A percentile compares a stretch with the other conserved stretches of the same genome.
Conservation (phyloP, 2,329 filamentous ascomycete species). For the Colletotrichum filicis region DNA sequence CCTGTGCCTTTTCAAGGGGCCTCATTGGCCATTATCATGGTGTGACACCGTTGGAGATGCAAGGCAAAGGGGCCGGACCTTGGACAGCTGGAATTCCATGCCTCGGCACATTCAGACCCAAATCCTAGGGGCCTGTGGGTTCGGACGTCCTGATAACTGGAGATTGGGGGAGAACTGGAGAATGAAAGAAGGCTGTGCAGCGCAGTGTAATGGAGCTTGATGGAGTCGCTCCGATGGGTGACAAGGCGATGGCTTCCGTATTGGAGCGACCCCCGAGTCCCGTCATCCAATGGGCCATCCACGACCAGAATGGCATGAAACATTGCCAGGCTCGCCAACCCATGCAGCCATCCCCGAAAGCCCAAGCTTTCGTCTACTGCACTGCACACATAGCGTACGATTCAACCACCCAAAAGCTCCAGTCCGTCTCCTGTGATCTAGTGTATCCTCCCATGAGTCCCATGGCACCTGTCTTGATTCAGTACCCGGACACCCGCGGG, state of each 20-base stretch:
- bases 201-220: conserved; percentile 16
- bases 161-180: not conserved
- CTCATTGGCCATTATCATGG: conserved; percentile 3
- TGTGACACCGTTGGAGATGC: conserved; percentile 11
- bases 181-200: conserved; percentile 29
- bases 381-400: conserved; percentile 15
- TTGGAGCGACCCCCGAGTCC: conserved; percentile 20
- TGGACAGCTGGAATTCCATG: not conserved
- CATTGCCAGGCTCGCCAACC: conserved; percentile 13
- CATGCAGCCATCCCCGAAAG: not conserved
- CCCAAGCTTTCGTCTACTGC: conserved; percentile 14
- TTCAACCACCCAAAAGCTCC: conserved; percentile 16
- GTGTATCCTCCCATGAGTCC: not conserved
- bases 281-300: conserved; percentile 6
- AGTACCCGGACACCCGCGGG: not conserved
- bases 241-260: conserved; percentile 28
- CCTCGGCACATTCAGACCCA: conserved; percentile 16
- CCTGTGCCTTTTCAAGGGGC: not conserved
- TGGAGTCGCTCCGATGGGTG: conserved; percentile 30
- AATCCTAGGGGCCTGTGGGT: not conserved
- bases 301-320: conserved; percentile 21
- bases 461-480: not conserved
- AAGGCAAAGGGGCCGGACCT: conserved; percentile 4
- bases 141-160: conserved; percentile 3
- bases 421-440: not conserved